These are phyloP conservation scores for Acmispon strigosus DNA, from an alignment of 306 rosid genomes.

Conservation along the genomic window DNA sequence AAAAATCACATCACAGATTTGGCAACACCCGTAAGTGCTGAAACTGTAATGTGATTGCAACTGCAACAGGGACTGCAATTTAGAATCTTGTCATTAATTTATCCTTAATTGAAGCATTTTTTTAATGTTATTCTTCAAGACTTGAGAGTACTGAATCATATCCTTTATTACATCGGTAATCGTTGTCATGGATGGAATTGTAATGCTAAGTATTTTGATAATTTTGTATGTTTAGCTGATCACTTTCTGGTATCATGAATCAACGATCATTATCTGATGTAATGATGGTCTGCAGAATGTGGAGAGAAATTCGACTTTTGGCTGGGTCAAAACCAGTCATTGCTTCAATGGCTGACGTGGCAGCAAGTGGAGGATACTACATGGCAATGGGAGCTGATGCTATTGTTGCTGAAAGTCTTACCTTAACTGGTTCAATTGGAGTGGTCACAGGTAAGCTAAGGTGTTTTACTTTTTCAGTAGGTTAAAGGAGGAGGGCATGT, in stretches of 20 bases:
- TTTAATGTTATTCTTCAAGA: neutral
- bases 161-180: neutral
- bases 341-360: conserved; percentile 97
- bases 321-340: conserved; percentile 87
- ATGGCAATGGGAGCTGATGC: conserved; percentile 96
- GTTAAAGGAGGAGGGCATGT: neutral
- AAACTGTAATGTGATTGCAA: too few species aligned
- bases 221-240: neutral
- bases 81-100: neutral
- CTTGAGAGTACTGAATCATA: neutral
- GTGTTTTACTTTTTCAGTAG: neutral
- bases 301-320: conserved; percentile 97
- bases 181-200: neutral
- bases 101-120: neutral
- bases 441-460: conserved; percentile 75
- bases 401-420: conserved; percentile 88
- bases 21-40: too few species aligned
- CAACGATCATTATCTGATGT: conserved; percentile 2
- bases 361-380: conserved; percentile 98
- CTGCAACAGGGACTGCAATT: too few species aligned
- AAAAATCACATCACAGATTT: too few species aligned
- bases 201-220: conserved; percentile 1
- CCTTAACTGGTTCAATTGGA: conserved; percentile 96
- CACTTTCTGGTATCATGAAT: conserved; percentile 17
- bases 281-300: conserved; percentile 61